Conservation (phyloP, 306 rosid species). For the Quercus berberidifolia region DNA sequence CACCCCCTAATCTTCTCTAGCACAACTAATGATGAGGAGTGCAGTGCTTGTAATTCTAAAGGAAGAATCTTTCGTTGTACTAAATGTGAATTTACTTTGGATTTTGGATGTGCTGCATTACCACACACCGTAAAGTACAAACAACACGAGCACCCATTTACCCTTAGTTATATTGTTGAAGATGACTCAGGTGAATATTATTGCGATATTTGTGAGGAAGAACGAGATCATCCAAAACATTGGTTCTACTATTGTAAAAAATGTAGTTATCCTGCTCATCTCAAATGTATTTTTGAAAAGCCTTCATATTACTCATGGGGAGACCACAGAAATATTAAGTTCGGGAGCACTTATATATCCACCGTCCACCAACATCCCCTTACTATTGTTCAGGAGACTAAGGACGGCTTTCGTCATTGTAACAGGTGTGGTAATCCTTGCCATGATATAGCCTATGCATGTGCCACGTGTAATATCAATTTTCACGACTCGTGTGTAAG, state of each 20-base stretch:
- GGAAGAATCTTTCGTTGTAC: neutral
- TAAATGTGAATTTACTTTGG: neutral
- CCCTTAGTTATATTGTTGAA: neutral
- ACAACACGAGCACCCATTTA: neutral
- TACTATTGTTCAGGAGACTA: no score
- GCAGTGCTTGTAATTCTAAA: neutral
- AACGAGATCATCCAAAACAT: neutral
- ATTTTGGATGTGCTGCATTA: neutral
- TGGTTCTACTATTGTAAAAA: neutral
- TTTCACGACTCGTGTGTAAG: neutral
- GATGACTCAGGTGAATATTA: neutral
- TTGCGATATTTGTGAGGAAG: neutral
- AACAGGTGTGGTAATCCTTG: no score
- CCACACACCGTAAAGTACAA: neutral
- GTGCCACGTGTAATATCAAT: neutral
- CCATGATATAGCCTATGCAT: neutral
- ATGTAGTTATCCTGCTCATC: neutral
- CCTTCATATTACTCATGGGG: accelerated
- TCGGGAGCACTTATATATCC: no score
- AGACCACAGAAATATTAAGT: no score
- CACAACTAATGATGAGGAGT: neutral
- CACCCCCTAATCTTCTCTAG: neutral
- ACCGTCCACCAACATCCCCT: no score
- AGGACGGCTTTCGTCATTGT: no score
- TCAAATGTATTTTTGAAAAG: neutral